Conservation (phyloP, 1,284 basidiomycete species). For the Sanghuangporus sanghuang region DNA sequence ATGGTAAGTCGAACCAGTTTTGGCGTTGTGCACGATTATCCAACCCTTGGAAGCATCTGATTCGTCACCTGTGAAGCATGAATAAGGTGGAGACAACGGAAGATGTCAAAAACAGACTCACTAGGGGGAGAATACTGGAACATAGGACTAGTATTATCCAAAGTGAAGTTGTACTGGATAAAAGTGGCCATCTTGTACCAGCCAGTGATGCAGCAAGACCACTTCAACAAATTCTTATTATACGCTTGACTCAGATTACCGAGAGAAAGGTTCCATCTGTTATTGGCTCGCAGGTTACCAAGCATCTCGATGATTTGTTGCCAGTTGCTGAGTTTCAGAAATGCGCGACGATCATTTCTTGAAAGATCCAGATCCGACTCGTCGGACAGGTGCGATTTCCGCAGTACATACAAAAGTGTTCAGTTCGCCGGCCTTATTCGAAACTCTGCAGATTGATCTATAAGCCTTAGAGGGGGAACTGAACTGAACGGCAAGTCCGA, state of each 20-base stretch:
- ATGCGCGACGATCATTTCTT: too few relatives aligned
- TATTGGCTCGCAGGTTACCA: neutral
- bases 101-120: neutral
- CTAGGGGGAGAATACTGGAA: neutral
- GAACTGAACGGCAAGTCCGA: too few relatives aligned
- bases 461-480: too few relatives aligned
- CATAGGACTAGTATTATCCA: neutral
- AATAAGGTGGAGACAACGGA: neutral
- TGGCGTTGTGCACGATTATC: neutral
- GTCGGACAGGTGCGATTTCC: too few relatives aligned
- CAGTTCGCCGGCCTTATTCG: too few relatives aligned
- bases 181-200: neutral
- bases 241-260: neutral
- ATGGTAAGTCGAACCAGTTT: neutral
- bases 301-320: neutral
- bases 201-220: neutral
- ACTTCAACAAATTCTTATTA: neutral
- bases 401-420: too few relatives aligned
- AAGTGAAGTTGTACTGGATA: neutral
- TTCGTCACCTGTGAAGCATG: neutral
- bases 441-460: too few relatives aligned
- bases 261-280: neutral
- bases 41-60: neutral
- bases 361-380: too few relatives aligned
- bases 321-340: neutral